A percentile compares a stretch with the other conserved stretches of the same genome.
phyloP scores from a whole-genome alignment of 306 rosid genomes.

The Fragaria vesca region DNA sequence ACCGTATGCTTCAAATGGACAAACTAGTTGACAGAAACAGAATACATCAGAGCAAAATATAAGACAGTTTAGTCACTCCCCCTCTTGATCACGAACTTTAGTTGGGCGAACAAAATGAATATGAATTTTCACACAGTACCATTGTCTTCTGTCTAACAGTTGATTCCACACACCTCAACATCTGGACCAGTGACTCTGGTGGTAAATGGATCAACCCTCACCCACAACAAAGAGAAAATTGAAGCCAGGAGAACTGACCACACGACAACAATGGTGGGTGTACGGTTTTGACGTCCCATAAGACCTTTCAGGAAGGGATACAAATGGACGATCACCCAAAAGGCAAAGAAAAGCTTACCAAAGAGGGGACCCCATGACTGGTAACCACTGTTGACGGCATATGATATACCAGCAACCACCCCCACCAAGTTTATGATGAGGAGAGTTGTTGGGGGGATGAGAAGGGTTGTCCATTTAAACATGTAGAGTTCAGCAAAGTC shows the following conservation, averaged over 20 bases:
- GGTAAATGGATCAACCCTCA: constrained; percentile 78
- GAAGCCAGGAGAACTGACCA: constrained; percentile 96
- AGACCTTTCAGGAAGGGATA: constrained; percentile 99
- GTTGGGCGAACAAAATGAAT: constrained; percentile 2
- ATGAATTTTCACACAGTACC: neutral
- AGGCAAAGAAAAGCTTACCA: constrained; percentile 97
- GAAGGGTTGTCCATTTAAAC: constrained; percentile 97
- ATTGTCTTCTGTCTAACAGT: constrained; percentile 51
- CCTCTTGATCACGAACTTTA: constrained; percentile 6
- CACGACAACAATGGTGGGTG: constrained; percentile 89
- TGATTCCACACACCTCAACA: constrained; percentile 80
- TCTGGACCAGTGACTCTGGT: constrained; percentile 91
- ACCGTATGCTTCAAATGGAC: constrained; percentile 12
- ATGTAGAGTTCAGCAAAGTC: constrained; percentile 83
- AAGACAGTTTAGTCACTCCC: constrained; percentile 1
- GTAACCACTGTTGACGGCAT: constrained; percentile 93
- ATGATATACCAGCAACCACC: constrained; percentile 89
- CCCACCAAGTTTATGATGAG: constrained; percentile 90
- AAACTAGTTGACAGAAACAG: constrained; percentile 7
- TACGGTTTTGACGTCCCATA: constrained; percentile 96
- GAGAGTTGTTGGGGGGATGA: constrained; percentile 91
- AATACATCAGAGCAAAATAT: neutral
- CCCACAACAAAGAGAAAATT: constrained; percentile 91
- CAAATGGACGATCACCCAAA: constrained; percentile 93
- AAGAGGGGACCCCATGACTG: constrained; percentile 98